Evolutionary conservation across 805 yeast genomes (phyloP).

Genomic region (Diddensiella santjacobensis): DNA sequence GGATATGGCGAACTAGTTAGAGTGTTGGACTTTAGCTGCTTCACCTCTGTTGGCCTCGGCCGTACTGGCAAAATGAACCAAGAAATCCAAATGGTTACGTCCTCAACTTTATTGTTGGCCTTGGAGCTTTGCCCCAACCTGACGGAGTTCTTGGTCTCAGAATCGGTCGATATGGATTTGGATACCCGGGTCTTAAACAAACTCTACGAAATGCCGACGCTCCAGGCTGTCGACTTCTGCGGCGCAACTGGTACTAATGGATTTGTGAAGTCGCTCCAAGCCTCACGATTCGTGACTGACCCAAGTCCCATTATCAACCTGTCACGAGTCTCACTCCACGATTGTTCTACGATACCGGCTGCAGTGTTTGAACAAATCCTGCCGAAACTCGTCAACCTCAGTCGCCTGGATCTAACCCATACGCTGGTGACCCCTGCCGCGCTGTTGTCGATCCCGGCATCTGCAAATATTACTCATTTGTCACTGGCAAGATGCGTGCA

Average conservation of each 20-base stretch:
- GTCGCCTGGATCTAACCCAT: conserved; percentile 74
- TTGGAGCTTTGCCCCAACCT: conserved; percentile 59
- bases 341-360: conserved; percentile 72
- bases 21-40: conserved; percentile 80
- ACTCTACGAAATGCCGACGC: conserved; percentile 52
- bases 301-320: conserved; percentile 22
- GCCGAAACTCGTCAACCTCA: conserved; percentile 52
- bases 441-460: conserved; percentile 50
- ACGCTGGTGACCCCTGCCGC: conserved; percentile 70
- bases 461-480: conserved; percentile 66
- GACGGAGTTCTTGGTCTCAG: conserved; percentile 76
- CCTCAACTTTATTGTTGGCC: conserved; percentile 62
- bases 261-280: conserved; percentile 57
- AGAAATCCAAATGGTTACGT: conserved; percentile 87
- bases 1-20: conserved; percentile 49
- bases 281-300: conserved; percentile 24
- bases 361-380: conserved; percentile 54
- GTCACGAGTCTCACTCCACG: conserved; percentile 70
- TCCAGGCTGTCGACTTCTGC: conserved; percentile 79
- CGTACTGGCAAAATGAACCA: conserved; percentile 85
- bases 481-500: conserved; percentile 64
- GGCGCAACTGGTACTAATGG: conserved; percentile 65
- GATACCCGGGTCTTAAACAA: conserved; percentile 52
- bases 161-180: conserved; percentile 79
- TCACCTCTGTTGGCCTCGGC: conserved; percentile 86